A percentile compares a stretch with the other conserved stretches of the same genome.
Evolutionary conservation across 116 monocot genomes (phyloP).

Genomic region (Zostera marina): DNA sequence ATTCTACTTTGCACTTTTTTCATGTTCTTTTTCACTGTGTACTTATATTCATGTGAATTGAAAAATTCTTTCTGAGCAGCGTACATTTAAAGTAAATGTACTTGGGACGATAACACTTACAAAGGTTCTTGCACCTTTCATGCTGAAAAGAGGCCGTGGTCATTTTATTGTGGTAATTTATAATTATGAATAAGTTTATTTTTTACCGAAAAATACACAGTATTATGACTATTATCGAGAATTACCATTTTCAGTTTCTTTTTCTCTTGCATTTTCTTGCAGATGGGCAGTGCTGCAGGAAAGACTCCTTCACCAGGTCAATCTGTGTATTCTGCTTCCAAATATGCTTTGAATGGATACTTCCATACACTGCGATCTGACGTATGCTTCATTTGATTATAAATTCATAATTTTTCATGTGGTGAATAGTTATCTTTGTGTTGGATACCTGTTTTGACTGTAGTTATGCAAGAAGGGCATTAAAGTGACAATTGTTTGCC

Average conservation of each 20-base stretch:
- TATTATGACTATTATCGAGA: background rate
- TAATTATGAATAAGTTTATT: background rate
- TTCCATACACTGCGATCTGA: conserved; percentile 90
- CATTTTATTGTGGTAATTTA: conserved; percentile 83
- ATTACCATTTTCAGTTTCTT: conserved; percentile 2
- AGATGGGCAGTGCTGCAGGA: conserved; percentile 99
- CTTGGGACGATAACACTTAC: conserved; percentile 81
- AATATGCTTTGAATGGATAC: conserved; percentile 93
- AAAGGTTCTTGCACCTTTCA: conserved; percentile 68
- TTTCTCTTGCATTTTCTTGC: conserved; percentile 14
- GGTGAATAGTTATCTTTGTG: background rate
- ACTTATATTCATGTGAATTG: background rate
- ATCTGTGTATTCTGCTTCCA: conserved; percentile 86
- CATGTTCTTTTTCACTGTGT: background rate
- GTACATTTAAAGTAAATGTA: conserved; percentile 71
- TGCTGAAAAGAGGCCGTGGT: conserved; percentile 76
- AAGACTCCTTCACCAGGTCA: conserved; percentile 92
- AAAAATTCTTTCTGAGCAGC: conserved; percentile 19
- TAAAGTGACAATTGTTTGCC: conserved; percentile 86
- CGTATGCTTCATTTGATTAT: conserved; percentile 21
- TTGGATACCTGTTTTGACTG: background rate
- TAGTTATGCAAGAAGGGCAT: conserved; percentile 85
- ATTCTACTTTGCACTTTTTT: conserved; percentile 3
- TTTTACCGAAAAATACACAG: background rate
- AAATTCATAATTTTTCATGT: no score